Evolutionary conservation across 2,329 filamentous ascomycete species (phyloP).

Genomic region (Sporothrix brunneoviolacea): DNA sequence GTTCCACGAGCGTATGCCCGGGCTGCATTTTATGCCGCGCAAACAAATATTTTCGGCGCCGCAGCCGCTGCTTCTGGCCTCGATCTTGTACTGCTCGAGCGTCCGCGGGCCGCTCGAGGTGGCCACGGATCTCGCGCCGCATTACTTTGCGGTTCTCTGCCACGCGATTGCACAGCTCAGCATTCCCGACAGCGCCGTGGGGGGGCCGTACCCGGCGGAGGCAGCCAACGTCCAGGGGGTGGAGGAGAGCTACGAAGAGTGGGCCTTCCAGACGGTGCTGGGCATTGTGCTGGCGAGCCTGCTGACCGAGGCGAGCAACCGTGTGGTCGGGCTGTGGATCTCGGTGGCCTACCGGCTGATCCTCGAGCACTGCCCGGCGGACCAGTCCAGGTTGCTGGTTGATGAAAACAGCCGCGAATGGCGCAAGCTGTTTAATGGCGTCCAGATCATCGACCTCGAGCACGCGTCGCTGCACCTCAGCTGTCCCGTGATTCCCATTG

Average conservation of each 20-base stretch:
- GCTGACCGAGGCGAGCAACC: constrained; percentile 14
- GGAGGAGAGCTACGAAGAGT: constrained; percentile 13
- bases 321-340: constrained; percentile 16
- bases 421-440: constrained; percentile 17
- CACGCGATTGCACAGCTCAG: constrained; percentile 17
- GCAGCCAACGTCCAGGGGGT: not conserved
- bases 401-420: constrained; percentile 9
- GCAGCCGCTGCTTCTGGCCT: constrained; percentile 35
- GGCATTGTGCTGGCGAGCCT: constrained; percentile 17
- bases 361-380: constrained; percentile 16
- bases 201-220: not conserved
- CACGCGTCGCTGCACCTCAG: constrained; percentile 18
- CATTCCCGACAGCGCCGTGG: constrained; percentile 14
- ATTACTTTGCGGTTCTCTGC: constrained; percentile 17
- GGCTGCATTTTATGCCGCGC: constrained; percentile 37
- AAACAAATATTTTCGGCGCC: constrained; percentile 37
- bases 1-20: constrained; percentile 38
- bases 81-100: constrained; percentile 36
- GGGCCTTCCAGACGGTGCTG: constrained; percentile 19
- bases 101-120: constrained; percentile 9
- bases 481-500: constrained; percentile 15
- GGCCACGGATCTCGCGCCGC: constrained; percentile 14
- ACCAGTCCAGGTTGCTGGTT: not conserved
- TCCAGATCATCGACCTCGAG: constrained; percentile 18
- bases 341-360: constrained; percentile 18